phyloP scores from a whole-genome alignment of 768 basidiomycete species.

The Leccinellum albellum region DNA sequence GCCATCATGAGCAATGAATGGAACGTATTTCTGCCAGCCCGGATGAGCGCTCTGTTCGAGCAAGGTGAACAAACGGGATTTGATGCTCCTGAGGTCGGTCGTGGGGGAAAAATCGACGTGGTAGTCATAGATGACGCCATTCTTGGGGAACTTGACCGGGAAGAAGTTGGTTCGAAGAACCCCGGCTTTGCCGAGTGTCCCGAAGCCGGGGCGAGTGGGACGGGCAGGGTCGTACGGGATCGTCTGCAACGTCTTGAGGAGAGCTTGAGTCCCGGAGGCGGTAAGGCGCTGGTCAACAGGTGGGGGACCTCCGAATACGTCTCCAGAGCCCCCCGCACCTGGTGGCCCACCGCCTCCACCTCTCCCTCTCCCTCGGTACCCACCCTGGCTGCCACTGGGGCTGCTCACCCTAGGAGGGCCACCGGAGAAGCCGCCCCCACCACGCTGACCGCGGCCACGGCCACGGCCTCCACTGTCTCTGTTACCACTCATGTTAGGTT shows the following conservation, averaged over 20 bases:
- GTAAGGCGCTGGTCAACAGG: slow-evolving; percentile 34
- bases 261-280: slow-evolving; percentile 13
- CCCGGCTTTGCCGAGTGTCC: slow-evolving; percentile 36
- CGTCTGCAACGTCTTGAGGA: slow-evolving; percentile 29
- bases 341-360: slow-evolving; percentile 26
- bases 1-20: slow-evolving; percentile 39
- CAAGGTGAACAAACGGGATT: slow-evolving; percentile 38
- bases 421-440: slow-evolving; percentile 1
- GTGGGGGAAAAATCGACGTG: slow-evolving; percentile 36
- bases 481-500: slow-evolving; percentile 10
- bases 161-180: slow-evolving; percentile 52
- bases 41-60: slow-evolving; percentile 36
- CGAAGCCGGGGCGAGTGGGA: slow-evolving; percentile 47
- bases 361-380: slow-evolving; percentile 17
- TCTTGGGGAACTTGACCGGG: slow-evolving; percentile 38
- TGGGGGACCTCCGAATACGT: slow-evolving; percentile 29
- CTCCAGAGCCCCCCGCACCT: slow-evolving; percentile 27
- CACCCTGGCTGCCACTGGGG: slow-evolving; percentile 5
- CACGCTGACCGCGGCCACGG: slow-evolving; percentile 16
- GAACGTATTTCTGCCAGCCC: slow-evolving; percentile 37
- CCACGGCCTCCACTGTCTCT: slow-evolving; percentile 15
- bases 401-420: neutral
- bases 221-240: slow-evolving; percentile 32
- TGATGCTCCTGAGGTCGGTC: slow-evolving; percentile 36
- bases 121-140: slow-evolving; percentile 42